Conservation (phyloP, 768 basidiomycete species). For the Daedaleopsis nitida region DNA sequence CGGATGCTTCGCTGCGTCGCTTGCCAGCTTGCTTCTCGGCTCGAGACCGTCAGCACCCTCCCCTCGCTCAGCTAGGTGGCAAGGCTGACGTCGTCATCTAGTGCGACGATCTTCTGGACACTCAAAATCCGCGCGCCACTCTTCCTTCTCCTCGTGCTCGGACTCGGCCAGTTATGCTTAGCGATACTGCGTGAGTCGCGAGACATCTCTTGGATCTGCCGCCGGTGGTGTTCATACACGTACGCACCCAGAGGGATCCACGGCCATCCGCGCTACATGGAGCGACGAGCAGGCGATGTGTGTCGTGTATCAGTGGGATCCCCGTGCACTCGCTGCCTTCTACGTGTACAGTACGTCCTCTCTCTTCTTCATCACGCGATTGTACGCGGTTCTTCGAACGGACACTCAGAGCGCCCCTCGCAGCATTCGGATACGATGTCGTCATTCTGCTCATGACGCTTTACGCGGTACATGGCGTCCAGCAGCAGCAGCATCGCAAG, state of each 20-base stretch:
- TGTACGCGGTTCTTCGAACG: too few species aligned
- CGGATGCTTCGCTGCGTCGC: conserved; percentile 1
- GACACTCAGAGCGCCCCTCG: background rate
- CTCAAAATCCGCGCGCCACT: background rate
- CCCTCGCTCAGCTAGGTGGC: background rate
- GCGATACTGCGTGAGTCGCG: conserved; percentile 2
- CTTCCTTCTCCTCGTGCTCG: background rate
- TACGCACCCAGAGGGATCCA: background rate
- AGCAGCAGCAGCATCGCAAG: background rate
- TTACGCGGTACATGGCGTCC: conserved; percentile 9
- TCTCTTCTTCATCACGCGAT: background rate
- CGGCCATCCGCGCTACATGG: conserved; percentile 6
- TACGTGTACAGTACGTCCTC: conserved; percentile 13
- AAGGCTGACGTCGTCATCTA: background rate
- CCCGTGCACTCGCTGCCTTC: conserved; percentile 2
- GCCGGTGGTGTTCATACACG: too few species aligned
- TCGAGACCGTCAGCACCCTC: background rate
- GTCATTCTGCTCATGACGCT: conserved; percentile 13
- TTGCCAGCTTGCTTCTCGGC: conserved; percentile 6
- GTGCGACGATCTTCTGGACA: conserved; percentile 1
- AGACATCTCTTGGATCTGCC: background rate
- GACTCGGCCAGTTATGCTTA: background rate
- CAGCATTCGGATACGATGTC: conserved; percentile 18
- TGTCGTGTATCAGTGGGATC: background rate
- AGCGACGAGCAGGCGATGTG: background rate